Conservation (phyloP, 768 basidiomycete genomes). For the Tricholoma sp. region DNA sequence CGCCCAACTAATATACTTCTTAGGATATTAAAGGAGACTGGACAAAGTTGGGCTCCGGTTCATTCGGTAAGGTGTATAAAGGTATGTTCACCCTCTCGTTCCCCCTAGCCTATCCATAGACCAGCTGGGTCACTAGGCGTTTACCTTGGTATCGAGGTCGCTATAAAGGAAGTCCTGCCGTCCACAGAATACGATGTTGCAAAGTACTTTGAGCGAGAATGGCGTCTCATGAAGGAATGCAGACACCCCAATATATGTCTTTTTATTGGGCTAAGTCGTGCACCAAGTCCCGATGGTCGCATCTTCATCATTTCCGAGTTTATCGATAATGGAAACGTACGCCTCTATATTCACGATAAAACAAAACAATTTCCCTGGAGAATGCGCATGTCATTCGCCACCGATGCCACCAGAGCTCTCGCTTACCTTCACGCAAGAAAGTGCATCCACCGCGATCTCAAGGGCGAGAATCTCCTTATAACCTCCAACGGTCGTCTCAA, state of each 20-base stretch:
- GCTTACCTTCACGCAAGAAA: conserved; percentile 95
- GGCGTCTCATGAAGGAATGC: conserved; percentile 95
- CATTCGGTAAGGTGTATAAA: conserved; percentile 91
- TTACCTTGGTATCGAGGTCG: conserved; percentile 95
- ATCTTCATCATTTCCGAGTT: conserved; percentile 96
- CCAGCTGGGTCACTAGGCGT: conserved; percentile 40
- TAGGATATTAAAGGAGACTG: conserved; percentile 86
- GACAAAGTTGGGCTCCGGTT: conserved; percentile 89
- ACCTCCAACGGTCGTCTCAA: conserved; percentile 93
- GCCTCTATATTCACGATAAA: conserved; percentile 86
- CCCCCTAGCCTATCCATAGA: background rate
- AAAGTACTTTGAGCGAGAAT: conserved; percentile 99
- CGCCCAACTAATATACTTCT: background rate
- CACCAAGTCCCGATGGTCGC: conserved; percentile 71
- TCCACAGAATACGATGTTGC: conserved; percentile 89
- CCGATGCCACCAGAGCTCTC: conserved; percentile 90
- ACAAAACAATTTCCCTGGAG: conserved; percentile 86
- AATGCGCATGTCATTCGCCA: conserved; percentile 89
- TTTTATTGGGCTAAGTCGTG: conserved; percentile 84
- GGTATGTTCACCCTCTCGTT: conserved; percentile 32
- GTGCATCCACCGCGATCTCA: conserved; percentile 86
- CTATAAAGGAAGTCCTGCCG: conserved; percentile 94
- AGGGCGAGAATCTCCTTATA: conserved; percentile 96
- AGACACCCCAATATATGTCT: conserved; percentile 91
- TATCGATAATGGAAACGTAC: conserved; percentile 89